These are phyloP conservation scores for Arthrobotrys musiformis DNA, from an alignment of 2,329 filamentous ascomycete genomes.

Conservation along the genomic window DNA sequence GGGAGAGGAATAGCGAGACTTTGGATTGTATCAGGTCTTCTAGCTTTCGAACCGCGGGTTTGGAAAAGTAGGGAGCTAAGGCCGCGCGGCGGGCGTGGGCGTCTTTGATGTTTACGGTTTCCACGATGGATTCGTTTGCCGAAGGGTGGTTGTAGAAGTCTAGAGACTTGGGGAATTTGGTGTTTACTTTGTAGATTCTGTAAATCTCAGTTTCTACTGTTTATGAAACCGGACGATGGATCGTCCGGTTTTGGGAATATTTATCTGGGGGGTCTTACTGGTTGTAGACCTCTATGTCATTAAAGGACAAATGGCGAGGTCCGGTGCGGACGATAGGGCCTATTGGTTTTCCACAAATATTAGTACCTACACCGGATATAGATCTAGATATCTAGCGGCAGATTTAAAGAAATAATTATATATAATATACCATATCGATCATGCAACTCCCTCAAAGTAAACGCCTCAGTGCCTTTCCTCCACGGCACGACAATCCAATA, in stretches of 20 bases:
- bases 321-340: conserved; percentile 63
- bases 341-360: conserved; percentile 20
- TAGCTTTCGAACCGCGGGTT: conserved; percentile 38
- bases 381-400: too few relatives aligned
- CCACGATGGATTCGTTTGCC: conserved; percentile 30
- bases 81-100: conserved; percentile 45
- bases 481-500: conserved; percentile 59
- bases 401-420: background rate
- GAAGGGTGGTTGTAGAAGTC: conserved; percentile 41
- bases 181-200: conserved; percentile 47
- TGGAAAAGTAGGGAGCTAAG: conserved; percentile 44
- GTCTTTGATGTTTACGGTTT: conserved; percentile 26
- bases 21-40: conserved; percentile 45
- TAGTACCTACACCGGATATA: background rate
- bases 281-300: conserved; percentile 60
- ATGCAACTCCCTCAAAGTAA: conserved; percentile 18
- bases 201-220: too few relatives aligned
- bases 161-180: conserved; percentile 42
- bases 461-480: background rate
- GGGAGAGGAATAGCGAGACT: conserved; percentile 35
- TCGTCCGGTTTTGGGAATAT: too few relatives aligned
- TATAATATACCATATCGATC: conserved; percentile 24
- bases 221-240: too few relatives aligned
- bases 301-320: conserved; percentile 60
- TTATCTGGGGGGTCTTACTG: conserved; percentile 22